Evolutionary conservation across 148 eudicot species (phyloP), one percentile per base, ranked within the genome.

Genomic region (Chenopodium berlandieri): DNA sequence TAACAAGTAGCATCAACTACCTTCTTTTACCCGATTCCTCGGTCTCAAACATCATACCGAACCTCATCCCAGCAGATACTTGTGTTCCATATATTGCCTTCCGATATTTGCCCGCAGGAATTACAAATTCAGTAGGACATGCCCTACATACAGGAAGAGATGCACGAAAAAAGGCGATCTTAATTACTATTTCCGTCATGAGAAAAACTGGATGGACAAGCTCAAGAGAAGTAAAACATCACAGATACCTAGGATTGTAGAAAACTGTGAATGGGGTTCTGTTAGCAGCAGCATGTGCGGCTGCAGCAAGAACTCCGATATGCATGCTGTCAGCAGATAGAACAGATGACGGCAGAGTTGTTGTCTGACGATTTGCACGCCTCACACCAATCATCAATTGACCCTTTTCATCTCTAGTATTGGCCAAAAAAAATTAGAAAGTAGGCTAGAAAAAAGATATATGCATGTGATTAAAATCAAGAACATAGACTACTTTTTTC

Each of bases 11-110:
- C 13, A 17, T 20, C 25, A 62, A 32, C 22, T 48, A 94, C 98
- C 98, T 94, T 86, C 97, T 91, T 79, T 94, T 91, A 75, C 93
- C 84, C 1, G 98, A 96, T 76, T 96, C 99, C 80, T 96, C 99
- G 0, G 98, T 96, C 88, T 96, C 99, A 82, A 96, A 94, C 99
- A 96, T 96, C 97, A 96, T 96, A 37, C 99, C 98, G 58, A 94
- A 96, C 86, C 99, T 90, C 98, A 92, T 96, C 46, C 99, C 98
- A 70, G 86, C 87, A 9, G 98, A 91, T 81, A 92, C 90, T 80
- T 96, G 98, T 23, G 94, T 89, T 70, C 94, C 92, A 71, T 86
- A 91, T 19, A 91, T 89, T 63, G 95, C 88, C 85, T 96, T 96
- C 65, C 93, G 88, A 80, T 83, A 96, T 83, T 91, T 96, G 76